Percentiles rank a stretch among this genome's conserved stretches.
phyloP scores from a whole-genome alignment of 805 yeast genomes.

The Metahyphopichia silvanorum region DNA sequence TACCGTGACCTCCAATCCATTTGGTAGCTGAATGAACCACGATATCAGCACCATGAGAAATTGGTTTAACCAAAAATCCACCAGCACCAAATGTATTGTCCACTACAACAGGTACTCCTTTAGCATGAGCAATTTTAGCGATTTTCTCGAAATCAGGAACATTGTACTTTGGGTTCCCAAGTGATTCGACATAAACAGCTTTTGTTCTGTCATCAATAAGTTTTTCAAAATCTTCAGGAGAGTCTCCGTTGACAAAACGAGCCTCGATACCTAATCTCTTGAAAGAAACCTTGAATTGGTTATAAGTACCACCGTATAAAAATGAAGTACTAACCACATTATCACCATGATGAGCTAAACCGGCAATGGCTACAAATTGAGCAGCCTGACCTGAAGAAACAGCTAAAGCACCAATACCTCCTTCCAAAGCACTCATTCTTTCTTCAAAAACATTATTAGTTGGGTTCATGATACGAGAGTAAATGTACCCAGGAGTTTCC shows the following conservation, averaged over 20 bases:
- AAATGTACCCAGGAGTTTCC: slow-evolving; percentile 80
- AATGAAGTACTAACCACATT: slow-evolving; percentile 83
- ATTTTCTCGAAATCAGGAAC: slow-evolving; percentile 87
- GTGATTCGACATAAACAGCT: slow-evolving; percentile 84
- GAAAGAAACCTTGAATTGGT: slow-evolving; percentile 90
- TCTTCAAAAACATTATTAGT: slow-evolving; percentile 89
- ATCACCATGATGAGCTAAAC: slow-evolving; percentile 84
- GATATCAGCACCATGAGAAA: slow-evolving; percentile 88
- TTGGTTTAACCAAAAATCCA: slow-evolving; percentile 80
- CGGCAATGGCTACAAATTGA: slow-evolving; percentile 78
- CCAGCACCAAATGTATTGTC: slow-evolving; percentile 98
- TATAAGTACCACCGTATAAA: slow-evolving; percentile 95
- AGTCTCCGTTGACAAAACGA: slow-evolving; percentile 82
- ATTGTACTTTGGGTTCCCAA: slow-evolving; percentile 90
- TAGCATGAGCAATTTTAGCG: slow-evolving; percentile 72
- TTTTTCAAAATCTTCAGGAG: slow-evolving; percentile 67
- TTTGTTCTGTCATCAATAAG: slow-evolving; percentile 81
- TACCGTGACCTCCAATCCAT: slow-evolving; percentile 98
- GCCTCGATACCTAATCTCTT: slow-evolving; percentile 84
- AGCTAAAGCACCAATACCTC: slow-evolving; percentile 88
- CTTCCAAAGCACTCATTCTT: slow-evolving; percentile 89
- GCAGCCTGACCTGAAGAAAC: slow-evolving; percentile 97
- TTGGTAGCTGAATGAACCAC: slow-evolving; percentile 94
- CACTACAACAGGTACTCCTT: slow-evolving; percentile 87
- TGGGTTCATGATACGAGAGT: slow-evolving; percentile 90